phyloP scores from a whole-genome alignment of 2,329 filamentous ascomycete genomes.

The Macroventuria anomochaeta region DNA sequence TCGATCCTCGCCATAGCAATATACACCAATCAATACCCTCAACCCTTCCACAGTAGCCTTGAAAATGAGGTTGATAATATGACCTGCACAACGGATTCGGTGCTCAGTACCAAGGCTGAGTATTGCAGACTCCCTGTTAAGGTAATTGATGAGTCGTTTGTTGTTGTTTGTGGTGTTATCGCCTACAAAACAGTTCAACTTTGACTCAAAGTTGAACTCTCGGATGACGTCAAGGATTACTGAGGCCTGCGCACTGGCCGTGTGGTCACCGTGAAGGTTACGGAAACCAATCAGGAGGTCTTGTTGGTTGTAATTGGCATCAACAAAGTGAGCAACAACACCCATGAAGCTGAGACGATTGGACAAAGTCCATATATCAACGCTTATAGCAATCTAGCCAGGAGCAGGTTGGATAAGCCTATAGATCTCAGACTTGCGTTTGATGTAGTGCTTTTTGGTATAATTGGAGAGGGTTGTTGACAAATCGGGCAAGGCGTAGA shows the following conservation, averaged over 20 bases:
- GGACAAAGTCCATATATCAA: not conserved
- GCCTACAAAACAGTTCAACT: not conserved
- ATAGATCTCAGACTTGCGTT: not conserved
- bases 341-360: not conserved
- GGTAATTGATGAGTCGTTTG: conserved; percentile 8
- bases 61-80: no score
- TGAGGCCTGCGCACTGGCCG: not conserved
- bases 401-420: not conserved
- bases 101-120: not conserved
- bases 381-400: not conserved
- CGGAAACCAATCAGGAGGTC: not conserved
- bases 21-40: no score
- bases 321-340: not conserved
- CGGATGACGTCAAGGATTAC: not conserved
- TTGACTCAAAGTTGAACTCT: not conserved
- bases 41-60: no score
- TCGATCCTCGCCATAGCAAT: no score
- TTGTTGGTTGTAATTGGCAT: conserved; percentile 3
- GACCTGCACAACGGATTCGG: not conserved
- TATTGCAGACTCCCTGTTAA: not conserved
- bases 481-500: not conserved
- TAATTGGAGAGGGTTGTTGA: not conserved
- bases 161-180: conserved; percentile 4
- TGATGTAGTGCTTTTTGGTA: not conserved
- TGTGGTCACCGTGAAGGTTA: not conserved